Evolutionary conservation across 1,139 yeast genomes (phyloP).

Genomic region (Lodderomyces pseudojiufengensis): DNA sequence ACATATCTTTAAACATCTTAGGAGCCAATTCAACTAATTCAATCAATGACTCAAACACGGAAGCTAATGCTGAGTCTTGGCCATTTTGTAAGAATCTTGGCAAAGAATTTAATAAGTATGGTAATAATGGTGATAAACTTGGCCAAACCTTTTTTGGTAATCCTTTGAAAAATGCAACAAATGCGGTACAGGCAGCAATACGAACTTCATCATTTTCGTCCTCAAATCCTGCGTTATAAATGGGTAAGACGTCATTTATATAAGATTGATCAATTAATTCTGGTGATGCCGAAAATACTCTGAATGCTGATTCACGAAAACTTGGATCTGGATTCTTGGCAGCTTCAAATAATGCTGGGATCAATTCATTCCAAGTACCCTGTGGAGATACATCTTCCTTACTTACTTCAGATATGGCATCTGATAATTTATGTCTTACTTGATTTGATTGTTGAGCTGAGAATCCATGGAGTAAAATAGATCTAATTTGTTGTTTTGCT

Average conservation of each 20-base stretch:
- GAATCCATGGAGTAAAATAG: conserved; percentile 70
- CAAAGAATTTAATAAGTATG: conserved; percentile 77
- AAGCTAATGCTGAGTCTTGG: conserved; percentile 75
- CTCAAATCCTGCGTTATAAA: conserved; percentile 75
- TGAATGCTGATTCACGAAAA: conserved; percentile 84
- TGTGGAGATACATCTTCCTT: conserved; percentile 52
- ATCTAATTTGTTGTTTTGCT: conserved; percentile 61
- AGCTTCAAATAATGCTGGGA: conserved; percentile 73
- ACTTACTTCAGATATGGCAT: conserved; percentile 91
- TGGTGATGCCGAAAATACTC: conserved; percentile 85
- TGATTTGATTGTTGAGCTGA: conserved; percentile 55
- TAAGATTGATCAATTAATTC: conserved; percentile 62
- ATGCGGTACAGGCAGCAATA: conserved; percentile 89
- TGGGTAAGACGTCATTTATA: conserved; percentile 57
- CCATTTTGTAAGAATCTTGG: conserved; percentile 80
- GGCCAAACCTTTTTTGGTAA: conserved; percentile 80
- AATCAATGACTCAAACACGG: conserved; percentile 84
- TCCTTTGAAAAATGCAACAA: conserved; percentile 82
- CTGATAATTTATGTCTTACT: conserved; percentile 89
- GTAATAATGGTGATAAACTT: conserved; percentile 70
- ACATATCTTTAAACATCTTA: conserved; percentile 87
- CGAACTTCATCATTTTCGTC: conserved; percentile 80
- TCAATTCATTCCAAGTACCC: conserved; percentile 70
- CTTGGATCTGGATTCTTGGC: conserved; percentile 59
- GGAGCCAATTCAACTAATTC: conserved; percentile 94